Percentiles rank a stretch among this genome's conserved stretches.
Conservation (phyloP, 2,329 filamentous ascomycete species). For the Bertia moriformis region DNA sequence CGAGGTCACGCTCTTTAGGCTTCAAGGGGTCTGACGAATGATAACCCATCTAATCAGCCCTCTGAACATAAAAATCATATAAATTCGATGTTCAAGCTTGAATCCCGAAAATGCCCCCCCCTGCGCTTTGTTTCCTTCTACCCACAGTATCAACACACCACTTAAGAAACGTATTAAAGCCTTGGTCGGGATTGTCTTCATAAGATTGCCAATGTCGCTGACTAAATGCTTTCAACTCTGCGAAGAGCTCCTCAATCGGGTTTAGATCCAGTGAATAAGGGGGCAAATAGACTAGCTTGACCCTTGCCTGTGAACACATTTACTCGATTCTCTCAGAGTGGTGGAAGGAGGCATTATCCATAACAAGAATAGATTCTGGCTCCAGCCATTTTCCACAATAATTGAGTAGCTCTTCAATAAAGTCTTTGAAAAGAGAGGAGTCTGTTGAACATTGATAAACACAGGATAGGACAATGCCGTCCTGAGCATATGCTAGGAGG, state of each 20-base stretch:
- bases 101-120: conserved; percentile 4
- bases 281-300: neutral
- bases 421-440: conserved; percentile 11
- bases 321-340: conserved; percentile 9
- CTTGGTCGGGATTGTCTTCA: neutral
- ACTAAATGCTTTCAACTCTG: neutral
- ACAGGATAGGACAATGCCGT: conserved; percentile 10
- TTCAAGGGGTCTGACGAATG: too few species aligned
- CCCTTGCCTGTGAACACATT: conserved; percentile 9
- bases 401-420: conserved; percentile 15
- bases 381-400: conserved; percentile 14
- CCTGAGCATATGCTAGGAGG: conserved; percentile 13
- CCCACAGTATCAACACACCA: conserved; percentile 4
- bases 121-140: conserved; percentile 2
- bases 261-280: neutral
- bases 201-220: neutral
- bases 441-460: conserved; percentile 14
- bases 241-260: neutral
- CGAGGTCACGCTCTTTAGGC: too few species aligned
- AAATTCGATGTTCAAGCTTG: conserved; percentile 3
- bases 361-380: conserved; percentile 17
- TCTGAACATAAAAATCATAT: too few species aligned
- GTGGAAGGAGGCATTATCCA: conserved; percentile 18
- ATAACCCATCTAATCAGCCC: too few species aligned
- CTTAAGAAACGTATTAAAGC: neutral